Evolutionary conservation across 768 basidiomycete species (phyloP).

Genomic region (Panus rudis): DNA sequence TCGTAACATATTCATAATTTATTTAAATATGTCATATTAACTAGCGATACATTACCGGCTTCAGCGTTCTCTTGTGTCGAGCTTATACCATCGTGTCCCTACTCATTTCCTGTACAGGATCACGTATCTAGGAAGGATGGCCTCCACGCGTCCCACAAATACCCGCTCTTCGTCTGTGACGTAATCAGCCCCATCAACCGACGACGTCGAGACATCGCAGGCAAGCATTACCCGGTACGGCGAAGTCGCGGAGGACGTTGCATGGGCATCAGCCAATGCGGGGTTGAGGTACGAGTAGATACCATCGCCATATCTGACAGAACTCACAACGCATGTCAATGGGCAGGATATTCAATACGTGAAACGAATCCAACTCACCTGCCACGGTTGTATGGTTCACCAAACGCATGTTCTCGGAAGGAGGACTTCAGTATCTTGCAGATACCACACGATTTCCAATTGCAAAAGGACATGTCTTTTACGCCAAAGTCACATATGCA

Average conservation of each 20-base stretch:
- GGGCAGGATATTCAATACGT: background rate
- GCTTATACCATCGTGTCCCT: too few relatives aligned
- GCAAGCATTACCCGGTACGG: constrained; percentile 63
- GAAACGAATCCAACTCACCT: too few relatives aligned
- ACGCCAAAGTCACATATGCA: constrained; percentile 65
- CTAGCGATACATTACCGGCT: too few relatives aligned
- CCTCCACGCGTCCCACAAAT: constrained; percentile 47
- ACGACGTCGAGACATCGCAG: constrained; percentile 39
- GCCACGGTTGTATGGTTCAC: constrained; percentile 42
- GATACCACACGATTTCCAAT: constrained; percentile 58
- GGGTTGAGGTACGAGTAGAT: constrained; percentile 59
- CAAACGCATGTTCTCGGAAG: constrained; percentile 54
- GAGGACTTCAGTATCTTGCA: constrained; percentile 52
- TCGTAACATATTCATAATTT: constrained; percentile 8
- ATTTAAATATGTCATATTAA: constrained; percentile 12
- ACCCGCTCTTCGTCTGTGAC: constrained; percentile 41
- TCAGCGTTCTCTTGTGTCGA: too few relatives aligned
- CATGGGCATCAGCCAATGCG: constrained; percentile 46
- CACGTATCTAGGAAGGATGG: constrained; percentile 50
- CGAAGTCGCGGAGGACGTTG: constrained; percentile 62
- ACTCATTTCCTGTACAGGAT: constrained; percentile 45
- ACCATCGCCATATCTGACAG: constrained; percentile 49
- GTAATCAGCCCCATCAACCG: constrained; percentile 25
- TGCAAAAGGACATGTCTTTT: constrained; percentile 43
- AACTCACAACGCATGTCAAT: too few relatives aligned